phyloP scores from a whole-genome alignment of 345 rosid species.

The Eucalyptus regnans region DNA sequence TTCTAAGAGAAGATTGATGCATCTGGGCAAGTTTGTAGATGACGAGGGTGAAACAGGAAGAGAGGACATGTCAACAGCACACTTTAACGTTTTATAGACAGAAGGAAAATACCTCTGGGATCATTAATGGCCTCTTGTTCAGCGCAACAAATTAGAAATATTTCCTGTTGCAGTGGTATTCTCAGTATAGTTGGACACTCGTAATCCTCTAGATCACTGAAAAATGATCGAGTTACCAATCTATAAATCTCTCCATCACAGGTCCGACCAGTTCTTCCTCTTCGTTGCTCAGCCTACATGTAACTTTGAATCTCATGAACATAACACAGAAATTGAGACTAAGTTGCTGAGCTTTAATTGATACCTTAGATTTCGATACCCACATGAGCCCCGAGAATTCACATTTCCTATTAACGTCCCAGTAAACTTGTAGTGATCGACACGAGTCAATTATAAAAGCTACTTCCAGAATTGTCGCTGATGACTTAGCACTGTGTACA shows the following conservation, averaged over 20 bases:
- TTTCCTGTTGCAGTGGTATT: constrained; percentile 67
- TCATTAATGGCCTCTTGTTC: constrained; percentile 72
- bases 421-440: constrained; percentile 78
- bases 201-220: constrained; percentile 43
- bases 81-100: not conserved
- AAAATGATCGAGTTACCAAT: constrained; percentile 74
- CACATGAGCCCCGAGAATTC: constrained; percentile 65
- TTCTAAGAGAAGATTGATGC: not conserved
- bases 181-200: constrained; percentile 66
- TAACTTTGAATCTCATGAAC: not conserved
- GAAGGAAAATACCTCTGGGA: constrained; percentile 44
- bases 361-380: constrained; percentile 94
- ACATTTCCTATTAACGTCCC: constrained; percentile 46
- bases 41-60: not conserved
- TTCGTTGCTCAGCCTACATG: constrained; percentile 79
- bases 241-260: constrained; percentile 91
- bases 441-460: constrained; percentile 92
- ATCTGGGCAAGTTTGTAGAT: not conserved
- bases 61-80: not conserved
- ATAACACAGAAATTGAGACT: not conserved
- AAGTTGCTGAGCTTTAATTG: not conserved
- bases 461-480: constrained; percentile 88
- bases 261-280: constrained; percentile 91
- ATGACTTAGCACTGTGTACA: constrained; percentile 85
- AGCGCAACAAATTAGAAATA: constrained; percentile 73